phyloP scores from a whole-genome alignment of 2,329 filamentous ascomycete genomes.

The Pseudogymnoascus sp. region DNA sequence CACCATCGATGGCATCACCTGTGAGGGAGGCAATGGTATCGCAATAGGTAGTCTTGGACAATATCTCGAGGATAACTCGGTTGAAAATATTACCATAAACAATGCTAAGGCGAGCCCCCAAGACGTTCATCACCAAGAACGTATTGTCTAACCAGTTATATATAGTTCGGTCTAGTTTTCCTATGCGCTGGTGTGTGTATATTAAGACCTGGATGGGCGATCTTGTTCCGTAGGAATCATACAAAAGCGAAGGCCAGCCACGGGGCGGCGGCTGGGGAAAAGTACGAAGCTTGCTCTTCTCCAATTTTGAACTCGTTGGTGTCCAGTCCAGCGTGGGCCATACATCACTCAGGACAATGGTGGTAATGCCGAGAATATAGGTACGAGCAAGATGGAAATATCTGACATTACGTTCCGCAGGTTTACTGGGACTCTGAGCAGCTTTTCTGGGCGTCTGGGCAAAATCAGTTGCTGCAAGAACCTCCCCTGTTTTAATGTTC shows the following conservation, averaged over 20 bases:
- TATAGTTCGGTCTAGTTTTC: background rate
- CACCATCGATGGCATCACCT: constrained; percentile 37
- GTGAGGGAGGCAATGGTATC: constrained; percentile 46
- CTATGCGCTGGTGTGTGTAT: constrained; percentile 40
- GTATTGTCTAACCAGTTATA: background rate
- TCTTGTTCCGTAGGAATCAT: constrained; percentile 36
- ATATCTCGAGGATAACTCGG: constrained; percentile 45
- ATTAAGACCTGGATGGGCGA: constrained; percentile 50
- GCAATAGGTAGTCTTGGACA: constrained; percentile 48
- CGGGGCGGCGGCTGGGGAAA: constrained; percentile 46
- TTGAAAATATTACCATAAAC: constrained; percentile 40
- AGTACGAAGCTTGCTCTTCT: constrained; percentile 41
- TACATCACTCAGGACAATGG: constrained; percentile 41
- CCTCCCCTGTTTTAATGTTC: constrained; percentile 44
- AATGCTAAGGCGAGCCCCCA: constrained; percentile 37
- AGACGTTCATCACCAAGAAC: constrained; percentile 22
- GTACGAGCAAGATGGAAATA: constrained; percentile 43
- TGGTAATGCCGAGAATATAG: constrained; percentile 39
- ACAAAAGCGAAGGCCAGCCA: constrained; percentile 41
- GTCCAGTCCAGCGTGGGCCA: constrained; percentile 36
- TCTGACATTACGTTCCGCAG: constrained; percentile 42
- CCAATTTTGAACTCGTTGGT: constrained; percentile 42
- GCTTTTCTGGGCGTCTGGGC: constrained; percentile 26
- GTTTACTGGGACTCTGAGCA: constrained; percentile 40
- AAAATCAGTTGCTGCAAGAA: constrained; percentile 39